Percentiles rank a stretch among this genome's conserved stretches.
Evolutionary conservation across 371 early-diverging fungal species (phyloP).

Genomic region (Encephalitozoon cuniculi): DNA sequence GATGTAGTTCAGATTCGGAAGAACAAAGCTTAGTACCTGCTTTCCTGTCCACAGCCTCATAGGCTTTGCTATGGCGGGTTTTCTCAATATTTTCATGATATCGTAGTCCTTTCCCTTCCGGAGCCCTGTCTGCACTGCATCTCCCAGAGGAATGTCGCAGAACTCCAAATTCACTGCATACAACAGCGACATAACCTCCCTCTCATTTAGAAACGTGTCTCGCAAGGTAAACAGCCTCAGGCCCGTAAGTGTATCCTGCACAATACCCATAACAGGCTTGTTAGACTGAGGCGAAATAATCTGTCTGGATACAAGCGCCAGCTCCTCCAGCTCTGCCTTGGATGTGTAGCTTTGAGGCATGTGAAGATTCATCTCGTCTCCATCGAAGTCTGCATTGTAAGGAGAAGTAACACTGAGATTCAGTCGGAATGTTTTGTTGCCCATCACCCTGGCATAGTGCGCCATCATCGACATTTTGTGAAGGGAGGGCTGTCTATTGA

Average conservation of each 20-base stretch:
- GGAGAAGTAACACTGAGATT: slow-evolving; percentile 96
- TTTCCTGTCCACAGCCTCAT: slow-evolving; percentile 93
- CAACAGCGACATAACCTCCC: slow-evolving; percentile 75
- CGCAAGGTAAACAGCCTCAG: slow-evolving; percentile 85
- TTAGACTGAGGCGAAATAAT: slow-evolving; percentile 94
- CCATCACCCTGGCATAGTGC: slow-evolving; percentile 90
- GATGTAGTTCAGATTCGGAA: slow-evolving; percentile 68
- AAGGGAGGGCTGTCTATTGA: slow-evolving; percentile 97
- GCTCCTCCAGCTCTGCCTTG: slow-evolving; percentile 81
- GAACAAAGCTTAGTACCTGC: slow-evolving; percentile 81
- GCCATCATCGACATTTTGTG: slow-evolving; percentile 99
- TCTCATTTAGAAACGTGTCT: slow-evolving; percentile 78
- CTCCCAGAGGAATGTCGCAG: slow-evolving; percentile 67
- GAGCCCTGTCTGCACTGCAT: not conserved
- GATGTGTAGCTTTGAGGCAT: slow-evolving; percentile 89
- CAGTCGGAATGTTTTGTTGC: slow-evolving; percentile 92
- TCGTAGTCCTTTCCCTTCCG: not conserved
- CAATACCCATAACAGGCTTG: slow-evolving; percentile 98
- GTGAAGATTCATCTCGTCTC: slow-evolving; percentile 99
- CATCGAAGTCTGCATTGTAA: slow-evolving; percentile 99
- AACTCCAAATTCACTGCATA: slow-evolving; percentile 66
- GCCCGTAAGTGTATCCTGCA: slow-evolving; percentile 95
- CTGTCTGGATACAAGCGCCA: slow-evolving; percentile 91
- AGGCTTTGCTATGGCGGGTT: slow-evolving; percentile 85
- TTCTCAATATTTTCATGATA: slow-evolving; percentile 28